Evolutionary conservation across 352 stramenopile genomes (phyloP).

Genomic region (Phytophthora idaei): DNA sequence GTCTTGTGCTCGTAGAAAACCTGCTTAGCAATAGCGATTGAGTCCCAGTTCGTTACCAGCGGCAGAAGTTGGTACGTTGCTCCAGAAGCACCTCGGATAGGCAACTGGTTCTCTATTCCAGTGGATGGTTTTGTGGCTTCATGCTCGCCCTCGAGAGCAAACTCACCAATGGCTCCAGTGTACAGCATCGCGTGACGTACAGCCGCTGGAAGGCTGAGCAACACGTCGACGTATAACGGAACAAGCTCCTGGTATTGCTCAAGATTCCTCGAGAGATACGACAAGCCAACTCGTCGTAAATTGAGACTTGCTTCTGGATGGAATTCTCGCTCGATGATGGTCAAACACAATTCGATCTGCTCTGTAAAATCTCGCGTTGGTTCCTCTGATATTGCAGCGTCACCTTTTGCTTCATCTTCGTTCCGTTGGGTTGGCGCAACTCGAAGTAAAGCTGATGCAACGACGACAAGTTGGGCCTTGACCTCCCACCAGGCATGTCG

Average conservation of each 20-base stretch:
- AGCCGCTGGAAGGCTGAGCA: conserved; percentile 58
- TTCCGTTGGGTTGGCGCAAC: conserved; percentile 20
- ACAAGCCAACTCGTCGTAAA: conserved; percentile 63
- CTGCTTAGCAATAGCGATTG: conserved; percentile 71
- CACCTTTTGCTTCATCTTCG: conserved; percentile 18
- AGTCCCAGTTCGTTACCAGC: conserved; percentile 64
- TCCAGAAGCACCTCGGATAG: conserved; percentile 59
- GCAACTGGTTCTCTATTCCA: conserved; percentile 42
- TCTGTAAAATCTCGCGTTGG: conserved; percentile 53
- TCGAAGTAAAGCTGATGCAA: conserved; percentile 64
- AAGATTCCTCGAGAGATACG: conserved; percentile 63
- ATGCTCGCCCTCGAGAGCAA: conserved; percentile 6
- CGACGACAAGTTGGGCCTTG: conserved; percentile 77
- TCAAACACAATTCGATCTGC: conserved; percentile 72
- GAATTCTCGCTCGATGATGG: conserved; percentile 80
- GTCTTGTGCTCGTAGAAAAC: conserved; percentile 71
- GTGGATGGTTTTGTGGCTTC: not conserved
- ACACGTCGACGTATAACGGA: conserved; percentile 76
- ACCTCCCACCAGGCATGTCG: conserved; percentile 85
- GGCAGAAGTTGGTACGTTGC: conserved; percentile 52
- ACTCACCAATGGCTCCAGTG: not conserved
- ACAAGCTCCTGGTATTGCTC: conserved; percentile 76
- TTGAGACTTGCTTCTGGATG: conserved; percentile 58
- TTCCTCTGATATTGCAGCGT: conserved; percentile 10
- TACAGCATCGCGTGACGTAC: conserved; percentile 51